phyloP scores from a whole-genome alignment of 129 eudicot species.

The Kitagawia praeruptora region DNA sequence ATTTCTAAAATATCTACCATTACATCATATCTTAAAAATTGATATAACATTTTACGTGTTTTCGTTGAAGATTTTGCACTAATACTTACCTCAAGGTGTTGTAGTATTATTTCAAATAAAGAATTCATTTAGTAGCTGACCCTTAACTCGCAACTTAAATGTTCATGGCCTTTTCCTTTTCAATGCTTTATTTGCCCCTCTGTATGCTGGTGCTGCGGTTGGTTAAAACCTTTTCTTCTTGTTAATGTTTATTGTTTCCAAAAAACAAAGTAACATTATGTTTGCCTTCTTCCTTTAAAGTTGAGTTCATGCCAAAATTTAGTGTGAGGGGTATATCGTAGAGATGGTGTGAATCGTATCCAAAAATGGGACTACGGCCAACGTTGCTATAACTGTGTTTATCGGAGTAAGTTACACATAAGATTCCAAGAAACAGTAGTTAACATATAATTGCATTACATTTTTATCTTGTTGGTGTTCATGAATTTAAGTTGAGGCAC shows the following conservation, averaged over 20 bases:
- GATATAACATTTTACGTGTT: background rate
- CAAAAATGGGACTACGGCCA: slow-evolving; percentile 51
- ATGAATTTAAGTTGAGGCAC: background rate
- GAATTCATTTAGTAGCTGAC: background rate
- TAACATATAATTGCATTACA: background rate
- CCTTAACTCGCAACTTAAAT: slow-evolving; percentile 67
- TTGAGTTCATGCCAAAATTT: slow-evolving; percentile 90
- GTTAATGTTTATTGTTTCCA: background rate
- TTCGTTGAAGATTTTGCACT: background rate
- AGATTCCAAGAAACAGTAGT: background rate
- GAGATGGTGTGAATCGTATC: slow-evolving; percentile 95
- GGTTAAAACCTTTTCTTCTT: slow-evolving; percentile 7
- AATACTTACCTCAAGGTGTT: background rate
- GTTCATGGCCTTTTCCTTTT: slow-evolving; percentile 97
- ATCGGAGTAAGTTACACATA: slow-evolving; percentile 60
- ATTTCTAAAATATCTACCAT: slow-evolving; percentile 89
- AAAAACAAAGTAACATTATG: background rate
- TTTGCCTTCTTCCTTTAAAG: slow-evolving; percentile 34
- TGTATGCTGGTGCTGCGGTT: slow-evolving; percentile 81
- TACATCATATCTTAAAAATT: slow-evolving; percentile 78
- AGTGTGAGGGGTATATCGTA: slow-evolving; percentile 97
- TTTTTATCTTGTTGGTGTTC: too few species aligned
- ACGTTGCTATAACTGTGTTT: slow-evolving; percentile 77
- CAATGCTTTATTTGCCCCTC: slow-evolving; percentile 88
- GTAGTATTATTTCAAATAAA: background rate